Conservation (phyloP, 805 yeast genomes). For the Candida lessepsii region DNA sequence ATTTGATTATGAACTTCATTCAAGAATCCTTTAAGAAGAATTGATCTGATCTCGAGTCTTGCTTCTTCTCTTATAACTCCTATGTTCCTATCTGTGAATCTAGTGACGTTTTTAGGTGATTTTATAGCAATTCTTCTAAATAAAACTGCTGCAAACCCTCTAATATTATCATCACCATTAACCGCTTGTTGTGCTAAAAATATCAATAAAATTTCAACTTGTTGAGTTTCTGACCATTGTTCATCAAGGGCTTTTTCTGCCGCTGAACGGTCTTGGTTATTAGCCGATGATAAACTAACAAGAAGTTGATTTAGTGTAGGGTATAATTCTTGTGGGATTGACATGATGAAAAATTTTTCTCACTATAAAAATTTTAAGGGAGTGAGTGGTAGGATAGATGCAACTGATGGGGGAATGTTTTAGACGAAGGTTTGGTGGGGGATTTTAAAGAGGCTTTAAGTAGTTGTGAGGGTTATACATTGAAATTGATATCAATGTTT, state of each 20-base stretch:
- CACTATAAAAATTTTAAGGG: too few relatives aligned
- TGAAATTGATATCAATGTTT: too few relatives aligned
- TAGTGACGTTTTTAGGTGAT: constrained; percentile 65
- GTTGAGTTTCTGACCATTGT: constrained; percentile 65
- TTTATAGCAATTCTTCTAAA: constrained; percentile 83
- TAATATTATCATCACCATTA: constrained; percentile 55
- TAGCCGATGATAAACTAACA: constrained; percentile 63
- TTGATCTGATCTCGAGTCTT: constrained; percentile 58
- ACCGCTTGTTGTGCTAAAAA: constrained; percentile 82
- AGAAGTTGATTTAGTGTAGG: constrained; percentile 1
- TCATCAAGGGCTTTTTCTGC: constrained; percentile 75
- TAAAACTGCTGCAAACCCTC: constrained; percentile 80
- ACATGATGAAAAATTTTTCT: constrained; percentile 7
- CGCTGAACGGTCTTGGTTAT: constrained; percentile 67
- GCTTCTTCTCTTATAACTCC: constrained; percentile 64
- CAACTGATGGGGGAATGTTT: too few relatives aligned
- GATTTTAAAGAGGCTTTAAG: background rate
- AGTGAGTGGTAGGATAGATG: too few relatives aligned
- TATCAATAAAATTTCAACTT: constrained; percentile 66
- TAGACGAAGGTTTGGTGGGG: background rate
- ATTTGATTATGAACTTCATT: constrained; percentile 68
- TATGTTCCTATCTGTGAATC: constrained; percentile 73
- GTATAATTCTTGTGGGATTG: constrained; percentile 28
- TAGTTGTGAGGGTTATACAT: background rate
- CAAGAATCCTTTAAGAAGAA: constrained; percentile 71